A percentile compares a stretch with the other conserved stretches of the same genome.
Conservation (phyloP, 805 yeast genomes). For the Scheffersomyces spartinae region DNA sequence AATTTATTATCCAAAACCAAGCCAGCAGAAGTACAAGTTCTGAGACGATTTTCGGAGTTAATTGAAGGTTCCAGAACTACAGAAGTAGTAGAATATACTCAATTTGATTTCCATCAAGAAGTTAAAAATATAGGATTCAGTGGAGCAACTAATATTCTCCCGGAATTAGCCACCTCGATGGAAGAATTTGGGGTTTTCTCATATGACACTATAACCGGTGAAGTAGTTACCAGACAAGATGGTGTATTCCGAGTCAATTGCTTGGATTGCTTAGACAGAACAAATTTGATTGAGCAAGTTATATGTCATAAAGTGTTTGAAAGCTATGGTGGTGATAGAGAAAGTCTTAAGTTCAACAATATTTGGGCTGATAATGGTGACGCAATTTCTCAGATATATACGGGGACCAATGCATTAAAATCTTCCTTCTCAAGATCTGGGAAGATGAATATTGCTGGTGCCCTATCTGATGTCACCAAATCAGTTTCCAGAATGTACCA, state of each 20-base stretch:
- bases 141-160: conserved; percentile 62
- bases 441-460: conserved; percentile 94
- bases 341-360: conserved; percentile 38
- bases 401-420: conserved; percentile 95
- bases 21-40: conserved; percentile 62
- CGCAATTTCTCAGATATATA: conserved; percentile 87
- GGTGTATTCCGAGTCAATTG: conserved; percentile 94
- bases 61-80: conserved; percentile 27
- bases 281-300: conserved; percentile 81
- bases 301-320: conserved; percentile 64
- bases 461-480: conserved; percentile 93
- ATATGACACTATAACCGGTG: conserved; percentile 45
- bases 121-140: conserved; percentile 87
- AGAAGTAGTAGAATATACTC: conserved; percentile 42
- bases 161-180: conserved; percentile 51
- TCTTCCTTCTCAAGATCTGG: conserved; percentile 92
- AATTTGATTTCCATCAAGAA: conserved; percentile 90
- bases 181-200: conserved; percentile 76
- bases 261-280: conserved; percentile 88
- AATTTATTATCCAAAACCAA: conserved; percentile 70
- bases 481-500: conserved; percentile 92
- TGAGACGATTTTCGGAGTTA: conserved; percentile 54
- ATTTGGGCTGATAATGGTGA: conserved; percentile 99
- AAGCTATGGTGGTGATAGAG: conserved; percentile 34
- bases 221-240: conserved; percentile 60